Evolutionary conservation across 345 rosid genomes (phyloP).

Genomic region (Sapria himalayana): DNA sequence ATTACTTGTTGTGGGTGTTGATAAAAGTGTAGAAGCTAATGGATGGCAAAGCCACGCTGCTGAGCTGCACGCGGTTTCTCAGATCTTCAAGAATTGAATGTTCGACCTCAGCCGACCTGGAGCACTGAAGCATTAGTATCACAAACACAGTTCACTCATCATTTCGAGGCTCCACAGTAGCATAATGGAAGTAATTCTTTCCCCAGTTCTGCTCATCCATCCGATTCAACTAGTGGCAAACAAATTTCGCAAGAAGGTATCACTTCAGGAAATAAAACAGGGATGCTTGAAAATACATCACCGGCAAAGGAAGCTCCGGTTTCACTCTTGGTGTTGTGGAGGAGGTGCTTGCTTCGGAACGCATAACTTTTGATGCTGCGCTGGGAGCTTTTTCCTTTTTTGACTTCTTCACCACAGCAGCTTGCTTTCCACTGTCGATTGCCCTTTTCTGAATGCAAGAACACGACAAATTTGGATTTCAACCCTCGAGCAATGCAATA

Average conservation of each 20-base stretch:
- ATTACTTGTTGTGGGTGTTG: constrained; percentile 79
- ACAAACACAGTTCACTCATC: constrained; percentile 1
- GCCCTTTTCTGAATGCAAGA: constrained; percentile 50
- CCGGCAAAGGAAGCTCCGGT: constrained; percentile 78
- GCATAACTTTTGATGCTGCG: constrained; percentile 43
- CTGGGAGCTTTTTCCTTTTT: constrained; percentile 69
- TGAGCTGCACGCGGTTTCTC: constrained; percentile 84
- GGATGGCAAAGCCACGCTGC: constrained; percentile 60
- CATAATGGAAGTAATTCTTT: too few relatives aligned
- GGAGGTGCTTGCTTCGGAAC: constrained; percentile 35
- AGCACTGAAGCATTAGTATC: constrained; percentile 6
- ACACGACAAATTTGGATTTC: too few relatives aligned
- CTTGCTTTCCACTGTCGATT: constrained; percentile 72
- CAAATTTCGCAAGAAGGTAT: not conserved
- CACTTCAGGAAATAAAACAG: not conserved
- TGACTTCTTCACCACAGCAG: constrained; percentile 53
- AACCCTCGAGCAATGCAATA: too few relatives aligned
- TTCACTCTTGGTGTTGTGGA: constrained; percentile 57
- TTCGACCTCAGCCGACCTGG: constrained; percentile 72
- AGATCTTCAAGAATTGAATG: constrained; percentile 87
- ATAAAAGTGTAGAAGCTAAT: constrained; percentile 86
- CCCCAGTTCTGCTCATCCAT: too few relatives aligned
- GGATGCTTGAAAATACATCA: constrained; percentile 38
- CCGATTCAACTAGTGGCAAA: too few relatives aligned
- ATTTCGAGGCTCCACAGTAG: not conserved